Evolutionary conservation across 306 rosid genomes (phyloP), one percentile per base, ranked within the genome.

Genomic region (Neltuma alba): DNA sequence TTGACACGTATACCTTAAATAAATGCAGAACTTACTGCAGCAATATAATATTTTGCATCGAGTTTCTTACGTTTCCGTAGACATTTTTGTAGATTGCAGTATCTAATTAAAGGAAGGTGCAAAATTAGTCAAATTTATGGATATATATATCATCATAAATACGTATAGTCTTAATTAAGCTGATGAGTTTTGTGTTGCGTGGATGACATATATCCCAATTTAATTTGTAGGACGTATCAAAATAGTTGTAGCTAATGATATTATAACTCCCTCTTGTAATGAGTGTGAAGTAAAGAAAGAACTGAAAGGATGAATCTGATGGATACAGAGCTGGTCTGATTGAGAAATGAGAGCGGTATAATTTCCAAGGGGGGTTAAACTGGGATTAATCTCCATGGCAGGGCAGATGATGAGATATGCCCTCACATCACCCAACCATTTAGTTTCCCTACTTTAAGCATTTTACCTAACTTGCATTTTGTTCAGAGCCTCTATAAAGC

Each of bases 391-490:
- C 60, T 69, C 69, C 70, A 20, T n/a, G 25, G 55, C n/a, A 16
- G 58, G 2, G 58, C 58, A 52, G 58, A 52, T 52, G 57, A 33
- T 33, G 36, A 64, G 34, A 30, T 7, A 66, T 41, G 42, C 52
- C 79, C 48, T 63, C 69, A 77, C 77, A 76, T 15, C 3, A 21
- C 20, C 52, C 60, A 28, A 45, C 60, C 23, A 15, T 3, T 7
- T 0, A 70, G 15, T 27, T 11, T 42, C 74, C 10, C 62, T 72
- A 82, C 82, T 41, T 27, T 7, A 52, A 80, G 69, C 82, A 23
- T 79, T 45, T 37, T 40, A 82, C 75, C 82, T 28, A 62, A 58
- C 55, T 3, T 63, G 33, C 71, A 71, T 52, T 71, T 74, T 18
- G 18, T 12, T 30, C 12, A 0, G 27, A 0, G 27, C 41, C 62